Evolutionary conservation across 2,329 filamentous ascomycete genomes (phyloP), one percentile per base, ranked within the genome.

Genomic region (Ilyonectria mors-panacis): DNA sequence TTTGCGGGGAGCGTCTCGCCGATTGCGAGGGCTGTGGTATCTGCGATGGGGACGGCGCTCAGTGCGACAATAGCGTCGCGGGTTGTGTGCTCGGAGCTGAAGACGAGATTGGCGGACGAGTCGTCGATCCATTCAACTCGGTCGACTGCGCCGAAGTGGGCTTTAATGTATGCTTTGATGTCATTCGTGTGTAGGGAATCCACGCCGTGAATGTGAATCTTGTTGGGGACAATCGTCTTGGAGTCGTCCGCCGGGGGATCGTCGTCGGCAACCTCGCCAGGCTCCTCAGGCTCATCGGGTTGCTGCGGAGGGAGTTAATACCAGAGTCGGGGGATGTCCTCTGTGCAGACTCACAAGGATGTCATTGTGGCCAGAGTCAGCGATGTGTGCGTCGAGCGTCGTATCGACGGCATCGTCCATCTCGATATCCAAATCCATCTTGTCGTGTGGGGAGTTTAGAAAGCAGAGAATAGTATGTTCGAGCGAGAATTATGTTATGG

Each of bases 71-170:
- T 80, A 19, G 89, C 90, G 53, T 88, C 85, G 19, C 84, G 81
- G 2, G 89, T 89, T 7, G 79, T 77, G 26, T 80, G 77, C 15
- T 89, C 84, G 7, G 86, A 86, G 44, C 82, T 84, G 82, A 96
- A 98, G 59, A 97, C 81, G 59, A 98, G 85, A 78, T 98, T 98
- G 69, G 94, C 94, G 0, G 94, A 95, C 7, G 89, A 91, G 80
- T 99, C 96, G 79, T 98, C 94, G 72, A 99, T 94, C 96, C 96
- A 99, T 82, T 98, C 94, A 70, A 98, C 85, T 68, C 88, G 87
- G 63, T 88, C 84, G 63, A 91, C 84, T 15, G 81, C 78, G 39
- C 85, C 82, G 75, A 88, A 94, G 79, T 96, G 88, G 69, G 93
- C 87, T 54, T 85, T 81, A 9, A 94, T 89, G 75, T 94, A 98